phyloP scores from a whole-genome alignment of 441 rosid species.

The Monsonia emarginata region DNA sequence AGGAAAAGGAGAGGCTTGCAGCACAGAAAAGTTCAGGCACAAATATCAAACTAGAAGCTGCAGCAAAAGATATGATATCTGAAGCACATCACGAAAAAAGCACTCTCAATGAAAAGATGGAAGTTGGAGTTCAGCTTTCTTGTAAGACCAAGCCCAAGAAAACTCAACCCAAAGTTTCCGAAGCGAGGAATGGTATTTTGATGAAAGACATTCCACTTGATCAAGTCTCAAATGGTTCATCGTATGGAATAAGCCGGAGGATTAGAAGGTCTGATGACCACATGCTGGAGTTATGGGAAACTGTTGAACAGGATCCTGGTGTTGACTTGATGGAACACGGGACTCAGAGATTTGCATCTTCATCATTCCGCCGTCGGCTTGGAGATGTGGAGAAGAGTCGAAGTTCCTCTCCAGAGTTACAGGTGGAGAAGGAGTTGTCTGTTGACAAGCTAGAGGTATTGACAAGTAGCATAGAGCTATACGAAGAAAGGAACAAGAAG shows the following conservation, averaged over 20 bases:
- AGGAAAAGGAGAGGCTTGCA: conserved; percentile 37
- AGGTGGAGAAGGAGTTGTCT: conserved; percentile 38
- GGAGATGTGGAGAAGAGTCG: conserved; percentile 27
- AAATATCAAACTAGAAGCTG: conserved; percentile 22
- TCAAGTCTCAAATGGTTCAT: conserved; percentile 52
- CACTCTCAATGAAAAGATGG: conserved; percentile 25
- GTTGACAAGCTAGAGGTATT: conserved; percentile 48
- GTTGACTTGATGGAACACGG: conserved; percentile 20
- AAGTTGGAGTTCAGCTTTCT: conserved; percentile 25
- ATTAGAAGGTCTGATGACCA: conserved; percentile 30
- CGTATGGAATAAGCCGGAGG: conserved; percentile 38
- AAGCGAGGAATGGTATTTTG: conserved; percentile 31
- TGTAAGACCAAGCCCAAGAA: conserved; percentile 28
- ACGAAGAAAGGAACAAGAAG: conserved; percentile 30
- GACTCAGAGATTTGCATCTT: conserved; percentile 21
- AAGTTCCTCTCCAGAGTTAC: conserved; percentile 29
- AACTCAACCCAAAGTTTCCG: conserved; percentile 30
- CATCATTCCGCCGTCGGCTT: conserved; percentile 18
- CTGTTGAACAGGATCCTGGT: conserved; percentile 31
- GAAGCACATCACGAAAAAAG: conserved; percentile 11
- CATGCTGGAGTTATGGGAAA: conserved; percentile 54
- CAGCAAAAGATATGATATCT: conserved; percentile 16
- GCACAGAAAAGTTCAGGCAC: conserved; percentile 27
- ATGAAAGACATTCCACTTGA: conserved; percentile 92
- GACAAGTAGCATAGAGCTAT: conserved; percentile 26